Evolutionary conservation across 257 asterid species (phyloP).

Genomic region (Fraxinus excelsior): DNA sequence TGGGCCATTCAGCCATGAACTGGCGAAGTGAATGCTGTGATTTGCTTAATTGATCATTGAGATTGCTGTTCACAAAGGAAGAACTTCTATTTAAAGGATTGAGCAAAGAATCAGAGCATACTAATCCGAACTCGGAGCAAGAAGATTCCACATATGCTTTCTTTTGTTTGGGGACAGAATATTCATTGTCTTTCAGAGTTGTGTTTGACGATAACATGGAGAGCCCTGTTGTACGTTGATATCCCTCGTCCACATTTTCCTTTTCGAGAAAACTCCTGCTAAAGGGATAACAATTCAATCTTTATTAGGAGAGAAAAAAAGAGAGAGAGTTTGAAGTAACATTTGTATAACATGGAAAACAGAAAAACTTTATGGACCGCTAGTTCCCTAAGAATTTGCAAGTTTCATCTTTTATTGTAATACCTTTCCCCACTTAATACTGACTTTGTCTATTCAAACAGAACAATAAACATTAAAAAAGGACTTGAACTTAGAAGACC

Average conservation of each 20-base stretch:
- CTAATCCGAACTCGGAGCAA: constrained; percentile 61
- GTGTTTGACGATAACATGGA: no score
- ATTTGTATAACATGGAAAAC: background rate
- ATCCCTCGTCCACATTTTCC: constrained; percentile 36
- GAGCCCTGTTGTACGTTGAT: constrained; percentile 32
- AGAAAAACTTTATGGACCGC: background rate
- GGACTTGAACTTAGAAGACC: background rate
- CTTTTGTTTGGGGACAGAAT: constrained; percentile 30
- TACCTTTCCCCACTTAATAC: background rate
- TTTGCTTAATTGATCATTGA: constrained; percentile 30
- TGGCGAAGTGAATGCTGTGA: constrained; percentile 49
- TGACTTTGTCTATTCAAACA: background rate
- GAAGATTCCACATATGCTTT: constrained; percentile 36
- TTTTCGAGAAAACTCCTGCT: constrained; percentile 45
- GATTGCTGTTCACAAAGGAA: constrained; percentile 40
- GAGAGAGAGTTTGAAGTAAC: background rate
- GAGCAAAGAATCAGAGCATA: constrained; percentile 74
- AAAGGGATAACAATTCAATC: background rate
- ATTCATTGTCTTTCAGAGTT: constrained; percentile 32
- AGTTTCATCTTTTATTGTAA: background rate
- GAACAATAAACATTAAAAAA: background rate
- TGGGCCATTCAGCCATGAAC: constrained; percentile 77
- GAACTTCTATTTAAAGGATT: constrained; percentile 66
- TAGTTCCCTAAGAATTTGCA: background rate
- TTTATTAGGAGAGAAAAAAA: background rate